Percentiles rank a stretch among this genome's conserved stretches.
Conservation (phyloP, 2,329 filamentous ascomycete species). For the Pseudogymnoascus verrucosus region DNA sequence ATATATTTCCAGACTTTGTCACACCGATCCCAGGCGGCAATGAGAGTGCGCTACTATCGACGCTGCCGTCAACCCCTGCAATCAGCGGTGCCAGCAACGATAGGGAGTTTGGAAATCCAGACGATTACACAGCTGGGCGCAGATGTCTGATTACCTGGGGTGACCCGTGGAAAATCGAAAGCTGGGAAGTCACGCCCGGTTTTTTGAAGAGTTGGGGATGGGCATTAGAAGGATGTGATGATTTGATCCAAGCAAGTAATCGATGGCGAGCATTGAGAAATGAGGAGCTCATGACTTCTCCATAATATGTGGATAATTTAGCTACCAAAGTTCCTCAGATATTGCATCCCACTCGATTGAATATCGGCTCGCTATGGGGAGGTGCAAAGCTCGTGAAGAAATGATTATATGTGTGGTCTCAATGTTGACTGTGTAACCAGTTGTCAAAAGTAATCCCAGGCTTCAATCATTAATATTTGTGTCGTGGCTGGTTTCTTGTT, state of each 20-base stretch:
- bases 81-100: neutral
- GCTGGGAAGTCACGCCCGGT: slow-evolving; percentile 8
- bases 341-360: too few species aligned
- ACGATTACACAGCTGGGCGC: neutral
- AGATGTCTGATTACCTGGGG: slow-evolving; percentile 8
- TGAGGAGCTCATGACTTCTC: neutral
- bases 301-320: neutral
- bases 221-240: slow-evolving; percentile 4
- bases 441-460: too few species aligned
- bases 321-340: neutral
- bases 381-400: too few species aligned
- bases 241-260: slow-evolving; percentile 9
- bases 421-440: too few species aligned
- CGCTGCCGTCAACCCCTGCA: neutral
- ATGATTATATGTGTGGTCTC: too few species aligned
- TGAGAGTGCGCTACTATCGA: slow-evolving; percentile 1
- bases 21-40: neutral
- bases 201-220: slow-evolving; percentile 6
- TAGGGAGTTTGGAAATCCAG: neutral
- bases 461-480: too few species aligned
- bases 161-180: neutral
- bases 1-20: slow-evolving; percentile 14
- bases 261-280: slow-evolving; percentile 6
- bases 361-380: too few species aligned
- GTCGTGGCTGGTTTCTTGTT: too few species aligned